Evolutionary conservation across 441 rosid species (phyloP), one percentile per base, ranked within the genome.

Genomic region (Adansonia gregorii): DNA sequence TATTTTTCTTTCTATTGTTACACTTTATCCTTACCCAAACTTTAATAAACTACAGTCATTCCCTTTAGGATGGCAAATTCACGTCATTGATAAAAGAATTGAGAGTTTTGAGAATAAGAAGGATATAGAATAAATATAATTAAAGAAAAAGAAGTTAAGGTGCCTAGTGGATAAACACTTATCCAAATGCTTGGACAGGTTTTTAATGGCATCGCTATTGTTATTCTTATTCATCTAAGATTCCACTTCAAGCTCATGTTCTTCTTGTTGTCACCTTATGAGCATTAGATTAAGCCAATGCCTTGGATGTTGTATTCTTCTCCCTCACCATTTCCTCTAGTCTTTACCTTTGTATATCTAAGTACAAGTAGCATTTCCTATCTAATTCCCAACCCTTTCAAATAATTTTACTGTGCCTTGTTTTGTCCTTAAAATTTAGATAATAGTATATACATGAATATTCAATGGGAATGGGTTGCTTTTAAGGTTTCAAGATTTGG

Each of bases 151-250:
- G 8, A 54, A 54, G 17, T 52, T 82, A 45, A 82, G 71, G 41
- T 87, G 90, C 67, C 95, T 91, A 12, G 84, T 83, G 10, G 97
- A 88, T 20, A 90, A 82, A 2, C 91, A 84, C 66, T 91, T 90
- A 83, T 93, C 95, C 63, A 93, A 79, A 65, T 90, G 93, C 82
- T 90, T 91, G 54, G 90, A 71, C 49, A 89, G 80, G 87, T 90
- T 88, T 45, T 86, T 85, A 56, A 91, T 83, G 35, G 78, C 74
- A 65, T 60, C 78, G 46, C 75, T 82, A 39, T 72, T 51, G 24
- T 78, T 76, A 24, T 56, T 48, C 46, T 48, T 39, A 41, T 46
- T 35, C 20, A 82, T 70, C 75, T 85, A 88, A 72, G 87, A 83
- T 84, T 88, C 91, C 64, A 88, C 69, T 72, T 88, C 88, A 19